Evolutionary conservation across 1,284 basidiomycete species (phyloP), one percentile per base, ranked within the genome.

Genomic region (Malassezia furfur): DNA sequence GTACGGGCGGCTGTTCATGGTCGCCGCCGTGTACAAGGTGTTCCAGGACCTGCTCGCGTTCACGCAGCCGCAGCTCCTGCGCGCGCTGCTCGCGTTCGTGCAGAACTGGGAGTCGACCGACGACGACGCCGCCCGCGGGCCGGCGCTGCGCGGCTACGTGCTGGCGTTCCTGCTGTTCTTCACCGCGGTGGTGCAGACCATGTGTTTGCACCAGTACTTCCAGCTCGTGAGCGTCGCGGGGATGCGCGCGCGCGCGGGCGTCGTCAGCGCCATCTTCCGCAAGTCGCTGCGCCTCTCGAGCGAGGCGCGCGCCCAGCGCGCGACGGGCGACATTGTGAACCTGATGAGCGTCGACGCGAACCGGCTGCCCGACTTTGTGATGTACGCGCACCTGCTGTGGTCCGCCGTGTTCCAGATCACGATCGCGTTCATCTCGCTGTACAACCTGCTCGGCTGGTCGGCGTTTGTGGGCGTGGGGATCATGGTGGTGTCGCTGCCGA

Each of bases 251-350:
- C 84, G 90, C 39, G 85, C 87, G 0, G 90, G 91, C 1, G 80
- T 96, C 19, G 83, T 96, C 35, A 84, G 84, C 0, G 81, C 82
- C 0, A 87, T 93, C 52, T 96, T 91, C 78, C 80, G 84, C 60
- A 94, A 96, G 75, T 82, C 88, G 0, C 79, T 96, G 19, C 80
- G 87, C 1, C 80, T 96, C 19, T 88, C 87, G 8, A 89, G 85
- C 63, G 85, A 89, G 57, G 89, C 88, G 68, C 82, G 85, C 4
- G 80, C 80, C 5, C 68, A 78, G 12, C 82, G 86, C 35, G 82
- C 86, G 0, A 84, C 87, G n/a, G 91, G 91, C 4, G 90, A 96
- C 69, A 90, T 94, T 48, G 88, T 94, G 64, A 96, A 96, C 72
- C 76, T 94, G 28, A 91, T 93, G 86, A 85, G 84, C 11, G 87